Conservation (phyloP, 495 filamentous ascomycete species). For the Schizothecium vesticola region DNA sequence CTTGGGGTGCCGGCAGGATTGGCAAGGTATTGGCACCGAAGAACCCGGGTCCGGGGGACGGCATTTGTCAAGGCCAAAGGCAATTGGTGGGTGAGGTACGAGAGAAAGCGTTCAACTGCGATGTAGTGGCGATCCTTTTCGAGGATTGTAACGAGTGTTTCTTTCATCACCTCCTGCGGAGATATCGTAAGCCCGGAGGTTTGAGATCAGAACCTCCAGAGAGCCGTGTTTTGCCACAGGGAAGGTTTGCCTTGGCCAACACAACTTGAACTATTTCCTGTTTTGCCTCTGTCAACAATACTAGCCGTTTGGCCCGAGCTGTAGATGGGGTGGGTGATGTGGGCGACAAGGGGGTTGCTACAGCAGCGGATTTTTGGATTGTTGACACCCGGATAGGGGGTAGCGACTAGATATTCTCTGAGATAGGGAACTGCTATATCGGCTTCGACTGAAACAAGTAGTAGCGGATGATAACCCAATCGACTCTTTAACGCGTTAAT, state of each 20-base stretch:
- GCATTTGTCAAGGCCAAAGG: no score
- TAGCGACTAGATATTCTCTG: no score
- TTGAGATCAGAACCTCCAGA: neutral
- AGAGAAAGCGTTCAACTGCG: neutral
- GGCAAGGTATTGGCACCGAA: neutral
- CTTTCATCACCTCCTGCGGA: neutral
- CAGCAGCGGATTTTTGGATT: no score
- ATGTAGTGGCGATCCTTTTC: neutral
- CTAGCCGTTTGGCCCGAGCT: no score
- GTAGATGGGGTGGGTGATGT: no score
- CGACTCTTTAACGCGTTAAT: no score
- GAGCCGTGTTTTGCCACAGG: no score
- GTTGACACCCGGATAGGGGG: no score
- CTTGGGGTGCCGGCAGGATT: neutral
- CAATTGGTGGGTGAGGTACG: neutral
- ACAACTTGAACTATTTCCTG: neutral
- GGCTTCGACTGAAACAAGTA: no score
- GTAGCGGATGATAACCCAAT: no score
- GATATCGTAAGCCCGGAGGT: neutral
- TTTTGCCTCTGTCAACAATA: neutral
- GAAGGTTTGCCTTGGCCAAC: neutral
- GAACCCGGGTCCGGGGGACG: neutral
- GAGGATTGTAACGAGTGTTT: neutral
- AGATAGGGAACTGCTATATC: no score
- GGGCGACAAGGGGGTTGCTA: neutral